phyloP scores from a whole-genome alignment of 2,329 filamentous ascomycete species.

The Nemania serpens region DNA sequence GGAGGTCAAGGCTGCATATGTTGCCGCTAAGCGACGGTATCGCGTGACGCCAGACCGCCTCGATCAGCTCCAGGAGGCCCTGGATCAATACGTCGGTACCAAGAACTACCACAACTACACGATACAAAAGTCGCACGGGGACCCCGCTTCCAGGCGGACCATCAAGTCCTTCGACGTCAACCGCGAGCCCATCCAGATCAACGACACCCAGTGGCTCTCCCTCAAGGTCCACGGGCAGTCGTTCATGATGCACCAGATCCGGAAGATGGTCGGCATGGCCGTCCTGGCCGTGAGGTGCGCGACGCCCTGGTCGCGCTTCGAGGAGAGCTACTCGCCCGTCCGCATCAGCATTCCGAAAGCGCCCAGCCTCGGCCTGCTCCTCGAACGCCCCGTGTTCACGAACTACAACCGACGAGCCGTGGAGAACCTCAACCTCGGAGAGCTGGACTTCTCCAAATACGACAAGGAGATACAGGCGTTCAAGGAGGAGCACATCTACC shows the following conservation, averaged over 20 bases:
- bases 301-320: constrained; percentile 71
- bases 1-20: constrained; percentile 79
- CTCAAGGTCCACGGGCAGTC: constrained; percentile 96
- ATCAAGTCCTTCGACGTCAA: constrained; percentile 92
- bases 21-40: constrained; percentile 81
- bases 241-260: constrained; percentile 99
- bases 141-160: constrained; percentile 83
- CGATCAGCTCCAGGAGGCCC: constrained; percentile 72
- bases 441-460: constrained; percentile 79
- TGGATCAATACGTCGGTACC: constrained; percentile 80
- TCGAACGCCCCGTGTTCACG: constrained; percentile 91
- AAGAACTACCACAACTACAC: constrained; percentile 98
- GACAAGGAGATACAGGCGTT: constrained; percentile 82
- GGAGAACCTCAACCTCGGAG: constrained; percentile 64
- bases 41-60: constrained; percentile 76
- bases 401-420: constrained; percentile 79
- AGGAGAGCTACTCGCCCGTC: constrained; percentile 71
- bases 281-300: constrained; percentile 84
- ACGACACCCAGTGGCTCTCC: constrained; percentile 92
- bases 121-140: constrained; percentile 79
- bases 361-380: constrained; percentile 81
- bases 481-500: constrained; percentile 91
- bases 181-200: constrained; percentile 76
- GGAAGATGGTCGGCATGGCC: constrained; percentile 97
- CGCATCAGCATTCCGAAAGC: constrained; percentile 92